Evolutionary conservation across 169 alveolate species (phyloP), one percentile per base, ranked within the genome.

Genomic region (Plasmodium sp.): DNA sequence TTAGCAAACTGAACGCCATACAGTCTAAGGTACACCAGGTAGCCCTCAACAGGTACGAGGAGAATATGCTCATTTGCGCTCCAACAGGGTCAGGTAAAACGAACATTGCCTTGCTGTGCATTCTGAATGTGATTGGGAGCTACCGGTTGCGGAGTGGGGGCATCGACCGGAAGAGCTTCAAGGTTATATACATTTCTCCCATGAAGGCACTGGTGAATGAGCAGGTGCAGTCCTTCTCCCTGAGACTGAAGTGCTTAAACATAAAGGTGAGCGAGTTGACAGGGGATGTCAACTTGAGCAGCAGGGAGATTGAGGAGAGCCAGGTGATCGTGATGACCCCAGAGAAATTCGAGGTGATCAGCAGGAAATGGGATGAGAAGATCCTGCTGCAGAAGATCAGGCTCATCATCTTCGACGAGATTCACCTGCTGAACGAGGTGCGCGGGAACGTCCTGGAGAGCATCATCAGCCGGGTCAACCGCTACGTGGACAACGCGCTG

Each of bases 61-160:
- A 99, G 92, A 99, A 99, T 96, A 81, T 99, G 98, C 96, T 99
- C 56, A 98, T 99, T 6, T 99, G 99, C 92, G 99, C 99, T 27
- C 99, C 99, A 9, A 99, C 99, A 2, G 99, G 99, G 9, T 99
- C 99, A 6, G 99, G 99, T 22, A 99, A 99, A 97, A 99, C 99
- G 6, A 99, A 99, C 96, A 99, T 99, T 77, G 99, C 99, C 77
- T 95, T 99, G 94, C 97, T 99, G 82, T 97, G 99, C 73, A 99
- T 99, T 54, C 96, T 99, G 79, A 98, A 99, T 91, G 99, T 98
- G 86, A 93, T 99, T 33, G 95, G 58, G 45, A 79, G 81, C 43
- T 95, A 96, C 54, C 48, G 90, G 41, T 95, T 95, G 43, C 96
- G 79, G 75, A 82, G 84, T 62, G 96, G 97, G 3, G 39, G 77